These are phyloP conservation scores for Chloris gayana DNA, from an alignment of 176 grass and related monocot species.

Conservation along the genomic window DNA sequence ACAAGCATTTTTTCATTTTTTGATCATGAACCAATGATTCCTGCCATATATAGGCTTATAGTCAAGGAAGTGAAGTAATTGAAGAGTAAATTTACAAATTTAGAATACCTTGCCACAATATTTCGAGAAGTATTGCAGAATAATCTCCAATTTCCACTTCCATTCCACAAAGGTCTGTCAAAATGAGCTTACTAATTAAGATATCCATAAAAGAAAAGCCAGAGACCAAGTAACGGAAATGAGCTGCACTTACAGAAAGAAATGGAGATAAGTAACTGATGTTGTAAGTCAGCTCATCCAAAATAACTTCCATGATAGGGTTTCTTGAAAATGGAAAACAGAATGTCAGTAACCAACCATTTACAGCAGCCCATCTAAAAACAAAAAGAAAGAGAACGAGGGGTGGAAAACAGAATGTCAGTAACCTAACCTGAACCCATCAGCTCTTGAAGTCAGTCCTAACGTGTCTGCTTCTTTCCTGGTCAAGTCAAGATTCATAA, in stretches of 20 bases:
- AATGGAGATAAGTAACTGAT: slow-evolving; percentile 66
- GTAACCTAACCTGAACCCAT: slow-evolving; percentile 80
- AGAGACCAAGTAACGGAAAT: slow-evolving; percentile 11
- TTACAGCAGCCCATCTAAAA: slow-evolving; percentile 22
- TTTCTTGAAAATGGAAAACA: slow-evolving; percentile 55
- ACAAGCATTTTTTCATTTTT: slow-evolving; percentile 22
- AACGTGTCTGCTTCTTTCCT: slow-evolving; percentile 79
- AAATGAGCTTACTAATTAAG: slow-evolving; percentile 22
- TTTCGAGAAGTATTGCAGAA: slow-evolving; percentile 86
- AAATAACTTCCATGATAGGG: slow-evolving; percentile 79
- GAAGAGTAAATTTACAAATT: slow-evolving; percentile 33
- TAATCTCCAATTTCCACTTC: slow-evolving; percentile 90
- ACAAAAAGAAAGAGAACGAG: not conserved
- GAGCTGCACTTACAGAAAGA: slow-evolving; percentile 60
- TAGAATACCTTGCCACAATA: slow-evolving; percentile 76
- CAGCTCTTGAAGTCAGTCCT: slow-evolving; percentile 74
- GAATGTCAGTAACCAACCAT: slow-evolving; percentile 36
- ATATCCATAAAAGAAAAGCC: slow-evolving; percentile 9
- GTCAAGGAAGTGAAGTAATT: slow-evolving; percentile 13
- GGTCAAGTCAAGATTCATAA: slow-evolving; percentile 80
- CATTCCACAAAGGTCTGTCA: slow-evolving; percentile 66
- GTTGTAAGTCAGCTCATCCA: slow-evolving; percentile 92
- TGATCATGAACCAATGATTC: not conserved
- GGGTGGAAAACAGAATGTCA: too few species aligned
- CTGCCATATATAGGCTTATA: slow-evolving; percentile 9